phyloP scores from a whole-genome alignment of 2,329 filamentous ascomycete genomes.

The Aspergillus sp. region DNA sequence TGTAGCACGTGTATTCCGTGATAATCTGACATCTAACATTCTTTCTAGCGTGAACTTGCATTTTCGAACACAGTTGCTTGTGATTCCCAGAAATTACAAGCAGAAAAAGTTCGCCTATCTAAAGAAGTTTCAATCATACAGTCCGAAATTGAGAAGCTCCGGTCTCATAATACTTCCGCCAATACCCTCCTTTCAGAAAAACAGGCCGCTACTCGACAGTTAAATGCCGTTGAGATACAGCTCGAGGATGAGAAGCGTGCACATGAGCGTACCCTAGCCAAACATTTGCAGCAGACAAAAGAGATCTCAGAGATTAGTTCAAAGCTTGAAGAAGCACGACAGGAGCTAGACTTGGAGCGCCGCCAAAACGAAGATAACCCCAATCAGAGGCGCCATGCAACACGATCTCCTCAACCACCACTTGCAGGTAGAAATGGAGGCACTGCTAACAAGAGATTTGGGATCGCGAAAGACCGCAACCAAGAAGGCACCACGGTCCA shows the following conservation, averaged over 20 bases:
- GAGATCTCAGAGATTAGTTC: conserved; percentile 41
- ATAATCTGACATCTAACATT: conserved; percentile 16
- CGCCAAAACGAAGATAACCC: conserved; percentile 44
- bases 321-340: conserved; percentile 49
- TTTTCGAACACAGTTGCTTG: conserved; percentile 66
- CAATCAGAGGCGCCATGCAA: conserved; percentile 53
- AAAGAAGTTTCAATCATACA: conserved; percentile 60
- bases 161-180: conserved; percentile 59
- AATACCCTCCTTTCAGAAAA: conserved; percentile 75
- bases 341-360: conserved; percentile 41
- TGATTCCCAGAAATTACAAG: conserved; percentile 69
- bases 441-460: conserved; percentile 69
- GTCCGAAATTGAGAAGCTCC: conserved; percentile 63
- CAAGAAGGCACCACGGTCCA: conserved; percentile 61
- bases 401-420: conserved; percentile 60
- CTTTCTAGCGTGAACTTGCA: conserved; percentile 65
- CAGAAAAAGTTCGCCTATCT: conserved; percentile 62
- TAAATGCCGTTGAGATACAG: conserved; percentile 75
- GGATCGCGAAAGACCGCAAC: conserved; percentile 68
- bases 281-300: conserved; percentile 36
- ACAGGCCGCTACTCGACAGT: conserved; percentile 72
- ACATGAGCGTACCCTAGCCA: conserved; percentile 56
- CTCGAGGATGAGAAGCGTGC: conserved; percentile 79
- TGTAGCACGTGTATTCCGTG: conserved; percentile 14
- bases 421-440: conserved; percentile 71